These are phyloP conservation scores for Martensiomyces pterosporus DNA, from an alignment of 192 early-diverging fungal genomes.

Conservation along the genomic window DNA sequence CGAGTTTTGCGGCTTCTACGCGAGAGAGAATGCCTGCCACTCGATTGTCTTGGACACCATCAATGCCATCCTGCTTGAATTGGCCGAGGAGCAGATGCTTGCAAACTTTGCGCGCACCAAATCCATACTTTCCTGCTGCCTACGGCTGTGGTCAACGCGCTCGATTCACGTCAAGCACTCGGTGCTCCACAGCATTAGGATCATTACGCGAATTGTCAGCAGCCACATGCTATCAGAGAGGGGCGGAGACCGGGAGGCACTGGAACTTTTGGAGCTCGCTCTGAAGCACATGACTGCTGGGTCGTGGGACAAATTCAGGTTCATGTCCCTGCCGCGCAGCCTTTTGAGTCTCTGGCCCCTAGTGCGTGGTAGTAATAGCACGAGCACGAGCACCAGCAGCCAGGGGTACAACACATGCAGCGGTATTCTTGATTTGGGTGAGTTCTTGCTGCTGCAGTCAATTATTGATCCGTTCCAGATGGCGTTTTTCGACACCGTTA, in stretches of 20 bases:
- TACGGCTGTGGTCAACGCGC: slow-evolving; percentile 42
- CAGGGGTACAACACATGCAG: too few species aligned
- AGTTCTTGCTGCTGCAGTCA: slow-evolving; percentile 5
- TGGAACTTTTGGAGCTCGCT: slow-evolving; percentile 24
- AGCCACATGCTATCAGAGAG: too few species aligned
- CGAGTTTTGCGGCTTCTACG: slow-evolving; percentile 30
- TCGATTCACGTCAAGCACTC: slow-evolving; percentile 17
- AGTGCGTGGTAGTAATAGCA: neutral
- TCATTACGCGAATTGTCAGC: slow-evolving; percentile 21
- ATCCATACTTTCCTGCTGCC: slow-evolving; percentile 15
- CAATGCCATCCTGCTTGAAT: slow-evolving; percentile 16
- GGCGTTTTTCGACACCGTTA: slow-evolving; percentile 42
- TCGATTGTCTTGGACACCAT: slow-evolving; percentile 23
- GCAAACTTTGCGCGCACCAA: slow-evolving; percentile 7
- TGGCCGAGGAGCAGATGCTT: slow-evolving; percentile 16
- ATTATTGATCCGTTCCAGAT: slow-evolving; percentile 19
- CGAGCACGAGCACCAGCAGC: too few species aligned
- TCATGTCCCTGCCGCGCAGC: slow-evolving; percentile 36
- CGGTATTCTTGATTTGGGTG: too few species aligned
- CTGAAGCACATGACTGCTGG: slow-evolving; percentile 32
- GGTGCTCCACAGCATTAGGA: slow-evolving; percentile 28
- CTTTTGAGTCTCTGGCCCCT: slow-evolving; percentile 33
- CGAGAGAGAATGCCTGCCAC: slow-evolving; percentile 29
- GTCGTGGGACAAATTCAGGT: slow-evolving; percentile 36
- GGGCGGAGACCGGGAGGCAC: slow-evolving; percentile 4